Percentiles rank a stretch among this genome's conserved stretches.
These are phyloP conservation scores for Kodamaea anthophila DNA, from an alignment of 1,139 yeast genomes.

Conservation along the genomic window DNA sequence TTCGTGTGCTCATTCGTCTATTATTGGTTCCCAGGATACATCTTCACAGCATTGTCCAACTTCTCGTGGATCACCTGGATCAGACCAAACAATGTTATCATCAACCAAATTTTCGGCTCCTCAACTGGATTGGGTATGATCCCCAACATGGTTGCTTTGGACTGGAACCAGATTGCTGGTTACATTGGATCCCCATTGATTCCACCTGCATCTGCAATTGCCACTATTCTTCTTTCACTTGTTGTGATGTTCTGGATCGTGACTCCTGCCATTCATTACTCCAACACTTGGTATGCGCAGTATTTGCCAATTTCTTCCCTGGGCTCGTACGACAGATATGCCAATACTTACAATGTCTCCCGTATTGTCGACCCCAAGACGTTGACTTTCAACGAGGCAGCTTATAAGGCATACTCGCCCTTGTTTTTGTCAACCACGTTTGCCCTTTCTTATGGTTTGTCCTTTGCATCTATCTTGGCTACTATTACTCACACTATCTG, in stretches of 20 bases:
- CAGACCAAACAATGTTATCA: conserved; percentile 34
- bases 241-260: conserved; percentile 35
- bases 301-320: conserved; percentile 39
- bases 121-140: conserved; percentile 55
- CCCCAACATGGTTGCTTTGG: conserved; percentile 41
- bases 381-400: conserved; percentile 38
- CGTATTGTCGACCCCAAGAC: conserved; percentile 36
- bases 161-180: conserved; percentile 46
- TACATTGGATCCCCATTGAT: conserved; percentile 60
- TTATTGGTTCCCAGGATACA: conserved; percentile 41
- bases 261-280: conserved; percentile 37
- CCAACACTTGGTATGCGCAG: conserved; percentile 39
- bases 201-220: conserved; percentile 57
- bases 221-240: conserved; percentile 36
- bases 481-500: conserved; percentile 48
- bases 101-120: conserved; percentile 59
- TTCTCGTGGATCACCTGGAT: conserved; percentile 29
- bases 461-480: conserved; percentile 60
- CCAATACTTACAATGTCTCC: conserved; percentile 27
- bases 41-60: conserved; percentile 18
- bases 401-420: conserved; percentile 50
- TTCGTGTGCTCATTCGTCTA: conserved; percentile 25
- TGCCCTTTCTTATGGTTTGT: conserved; percentile 55
- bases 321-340: conserved; percentile 35
- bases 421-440: conserved; percentile 60